A percentile compares a stretch with the other conserved stretches of the same genome.
phyloP scores from a whole-genome alignment of 2,329 filamentous ascomycete genomes.

The Fusarium dimerum region DNA sequence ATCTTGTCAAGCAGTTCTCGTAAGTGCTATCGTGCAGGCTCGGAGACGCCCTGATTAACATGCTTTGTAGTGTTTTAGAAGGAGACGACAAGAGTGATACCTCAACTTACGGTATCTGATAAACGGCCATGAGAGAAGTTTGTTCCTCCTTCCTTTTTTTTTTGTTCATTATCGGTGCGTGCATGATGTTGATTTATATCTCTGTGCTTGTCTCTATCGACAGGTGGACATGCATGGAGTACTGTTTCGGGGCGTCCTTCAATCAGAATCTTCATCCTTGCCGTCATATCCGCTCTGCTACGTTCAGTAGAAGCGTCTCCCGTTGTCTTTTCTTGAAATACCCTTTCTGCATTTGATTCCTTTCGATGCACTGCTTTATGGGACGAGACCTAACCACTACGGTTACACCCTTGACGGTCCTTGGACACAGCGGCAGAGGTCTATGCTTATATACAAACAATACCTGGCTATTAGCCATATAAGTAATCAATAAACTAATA shows the following conservation, averaged over 20 bases:
- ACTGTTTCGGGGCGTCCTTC: neutral
- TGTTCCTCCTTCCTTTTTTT: neutral
- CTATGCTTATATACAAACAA: neutral
- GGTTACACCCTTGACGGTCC: neutral
- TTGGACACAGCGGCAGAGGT: neutral
- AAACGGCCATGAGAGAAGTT: neutral
- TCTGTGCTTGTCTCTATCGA: neutral
- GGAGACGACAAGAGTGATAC: conserved; percentile 55
- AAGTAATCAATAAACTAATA: neutral
- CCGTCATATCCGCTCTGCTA: neutral
- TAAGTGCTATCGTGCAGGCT: conserved; percentile 49
- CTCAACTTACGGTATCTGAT: conserved; percentile 41
- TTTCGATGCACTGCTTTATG: neutral
- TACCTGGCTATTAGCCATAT: neutral
- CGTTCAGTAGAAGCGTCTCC: neutral
- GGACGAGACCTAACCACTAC: neutral
- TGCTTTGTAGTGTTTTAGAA: conserved; percentile 48
- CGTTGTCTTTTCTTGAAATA: neutral
- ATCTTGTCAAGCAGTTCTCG: conserved; percentile 89
- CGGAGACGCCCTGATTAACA: conserved; percentile 6
- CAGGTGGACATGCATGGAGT: neutral
- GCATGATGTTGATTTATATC: neutral
- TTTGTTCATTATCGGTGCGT: neutral
- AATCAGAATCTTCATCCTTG: neutral
- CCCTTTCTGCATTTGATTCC: neutral